Evolutionary conservation across 2,329 filamentous ascomycete species (phyloP).

Genomic region (Beauveria brongniartii): DNA sequence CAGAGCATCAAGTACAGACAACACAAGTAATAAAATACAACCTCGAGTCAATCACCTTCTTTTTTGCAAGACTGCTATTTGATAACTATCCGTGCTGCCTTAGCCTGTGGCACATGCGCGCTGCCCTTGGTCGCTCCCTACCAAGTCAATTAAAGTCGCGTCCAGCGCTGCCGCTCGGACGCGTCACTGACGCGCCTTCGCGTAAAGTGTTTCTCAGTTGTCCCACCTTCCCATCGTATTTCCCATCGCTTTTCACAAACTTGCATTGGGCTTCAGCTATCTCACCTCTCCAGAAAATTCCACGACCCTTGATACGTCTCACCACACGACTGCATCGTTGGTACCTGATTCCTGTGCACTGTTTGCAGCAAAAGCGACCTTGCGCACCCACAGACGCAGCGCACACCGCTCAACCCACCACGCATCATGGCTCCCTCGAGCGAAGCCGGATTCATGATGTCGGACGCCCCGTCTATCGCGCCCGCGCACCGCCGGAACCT

Average conservation of each 20-base stretch:
- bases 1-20: background rate
- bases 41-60: background rate
- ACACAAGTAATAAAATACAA: background rate
- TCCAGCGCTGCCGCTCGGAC: constrained; percentile 1
- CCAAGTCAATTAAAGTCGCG: constrained; percentile 10
- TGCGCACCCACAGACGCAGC: background rate
- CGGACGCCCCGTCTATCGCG: constrained; percentile 41
- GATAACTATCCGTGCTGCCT: background rate
- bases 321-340: background rate
- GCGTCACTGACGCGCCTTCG: constrained; percentile 6
- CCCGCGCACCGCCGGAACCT: constrained; percentile 31
- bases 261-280: background rate
- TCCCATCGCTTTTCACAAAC: background rate
- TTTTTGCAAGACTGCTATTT: background rate
- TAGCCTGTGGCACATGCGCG: background rate
- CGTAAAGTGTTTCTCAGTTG: constrained; percentile 8
- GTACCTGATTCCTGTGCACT: background rate
- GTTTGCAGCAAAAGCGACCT: background rate
- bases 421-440: constrained; percentile 43
- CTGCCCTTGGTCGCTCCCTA: background rate
- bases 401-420: background rate
- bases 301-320: background rate
- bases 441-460: constrained; percentile 50
- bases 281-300: background rate
- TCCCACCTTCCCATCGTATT: background rate